Evolutionary conservation across 208 protist genomes (phyloP), one percentile per base, ranked within the genome.

Genomic region (Tritrichomonas musculus): DNA sequence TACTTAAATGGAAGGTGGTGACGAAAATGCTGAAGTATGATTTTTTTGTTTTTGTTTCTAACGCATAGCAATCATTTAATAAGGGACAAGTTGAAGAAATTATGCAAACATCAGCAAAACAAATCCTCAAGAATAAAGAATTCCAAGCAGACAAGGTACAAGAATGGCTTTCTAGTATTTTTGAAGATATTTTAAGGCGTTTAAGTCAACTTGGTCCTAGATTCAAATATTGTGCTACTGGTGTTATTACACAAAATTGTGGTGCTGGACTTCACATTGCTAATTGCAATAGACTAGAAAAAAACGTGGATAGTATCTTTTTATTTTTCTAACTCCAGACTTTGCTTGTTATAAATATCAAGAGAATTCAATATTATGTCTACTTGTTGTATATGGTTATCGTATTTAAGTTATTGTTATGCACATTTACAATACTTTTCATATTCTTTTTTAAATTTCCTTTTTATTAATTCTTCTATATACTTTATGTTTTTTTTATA

Each of bases 231-330:
- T 49, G 36, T 44, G 44, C 36, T 13, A 47, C 73, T 13, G 73
- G 73, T 27, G n/a, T 84, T 5, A 84, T 84, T 13, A 84, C 73
- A 1, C 73, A 84, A 53, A 84, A 84, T 44, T 84, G 73, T n/a
- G 73, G 73, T n/a, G 73, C 73, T 17, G 73, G 73, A 3, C 73
- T 84, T 53, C 36, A 84, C 30, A 11, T 47, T 17, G 27, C 36
- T 25, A 44, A 33, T 53, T 49, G 25, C 20, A 84, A 8, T 22
- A 11, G 36, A 1, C 53, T 39, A 53, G 73, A 84, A 84, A 49
- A 53, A 17, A 84, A 84, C 73, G 8, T 25, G 2, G 73, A 84
- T n/a, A 84, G 64, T 69, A 69, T 69, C 5, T 69, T 69, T 69
- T 8, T n/a, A n/a, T n/a, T 69, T 69, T 69, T 69, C 27, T 69